Evolutionary conservation across 2,329 filamentous ascomycete species (phyloP), one percentile per base, ranked within the genome.

Genomic region (Ophiostoma himal-ulmi): DNA sequence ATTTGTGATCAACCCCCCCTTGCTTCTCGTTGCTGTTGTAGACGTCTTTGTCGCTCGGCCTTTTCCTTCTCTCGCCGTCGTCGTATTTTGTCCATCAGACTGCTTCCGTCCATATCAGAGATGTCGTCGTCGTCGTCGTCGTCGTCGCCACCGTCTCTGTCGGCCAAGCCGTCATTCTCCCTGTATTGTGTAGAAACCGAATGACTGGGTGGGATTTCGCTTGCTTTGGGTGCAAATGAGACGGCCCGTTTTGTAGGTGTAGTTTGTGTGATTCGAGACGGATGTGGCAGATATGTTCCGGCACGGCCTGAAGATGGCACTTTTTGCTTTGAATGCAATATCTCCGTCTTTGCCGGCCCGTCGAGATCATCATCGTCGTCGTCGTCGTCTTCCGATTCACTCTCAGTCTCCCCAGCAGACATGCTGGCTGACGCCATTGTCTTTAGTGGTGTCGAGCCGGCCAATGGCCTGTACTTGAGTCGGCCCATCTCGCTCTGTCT

Each of bases 11-110:
- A 39, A 3, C 36, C 62, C 2, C 8, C 10, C 36, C 34, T 39
- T 13, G 65, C 36, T 34, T 7, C 22, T 13, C 65, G 65, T 39
- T 67, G 65, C n/a, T 67, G 65, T 39, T 67, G 39, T 39, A 14
- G 39, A 14, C 65, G 37, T 26, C 30, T 48, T 8, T 67, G 62
- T 10, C 70, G 70, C 17, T 64, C 52, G 1, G 41, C 64, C 30
- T 70, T 73, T 7, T 73, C 72, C 30, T 67, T 68, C 11, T 67
- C 68, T 1, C 74, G 70, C 8, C 72, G 70, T 36, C 65, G 36
- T 3, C 71, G 72, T 3, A 73, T 67, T 30, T 67, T 69, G 10
- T 69, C 70, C 36, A 74, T 34, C 20, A 75, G 36, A n/a, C 65
- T 20, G n/a, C 67, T 68, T 0, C 34, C 39, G n/a, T 72, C 73